Base-by-base conservation (phyloP, 2,329 filamentous ascomycete genomes). In the Exophiala aquamarina region DNA sequence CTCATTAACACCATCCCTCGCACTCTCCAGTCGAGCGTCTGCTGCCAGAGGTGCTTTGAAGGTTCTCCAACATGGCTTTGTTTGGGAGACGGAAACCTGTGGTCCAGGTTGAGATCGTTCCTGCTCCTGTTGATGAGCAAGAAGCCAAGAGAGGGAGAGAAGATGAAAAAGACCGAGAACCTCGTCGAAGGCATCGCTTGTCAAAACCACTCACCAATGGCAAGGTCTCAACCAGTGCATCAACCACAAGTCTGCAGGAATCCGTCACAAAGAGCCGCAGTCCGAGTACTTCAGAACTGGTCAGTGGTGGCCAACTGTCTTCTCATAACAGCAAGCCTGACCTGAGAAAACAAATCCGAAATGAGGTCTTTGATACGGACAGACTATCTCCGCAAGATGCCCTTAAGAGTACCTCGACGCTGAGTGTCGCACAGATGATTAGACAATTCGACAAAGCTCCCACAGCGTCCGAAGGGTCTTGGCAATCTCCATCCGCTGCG, bases 191-290 rank as follows among this genome's bases (percentile, higher is more conserved):
- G 36, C 54, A 57, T 19, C 56, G 55, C n/a, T 29, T 59, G 23
- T 59, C 57, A 3, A 59, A 59, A 40, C 57, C 57, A 21, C 44
- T 45, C 3, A 59, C 56, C 18, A 56, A 51, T 26, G 11, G 23
- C 41, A 57, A 50, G 23, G 29, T 47, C 11, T 35, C 42, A 8
- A 46, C 38, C 5, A 48, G 15, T 38, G 19, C 40, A 18, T 50
- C 52, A 11, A 38, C 44, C 17, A 45, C 42, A 20, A 51, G 34
- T 50, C 40, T 55, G 3, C 47, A 41, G 35, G 47, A 48, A 10
- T 39, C 44, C 10, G 15, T 42, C 5, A 11, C 41, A 9, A 32
- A 41, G 35, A 41, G 39, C 28, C 51, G 48, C 18, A 49, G 50
- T 50, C 31, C 37, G 4, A 55, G 49, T 28, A 23, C 31, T 4